Evolutionary conservation across 140 eudicot genomes (phyloP).

Genomic region (Oenanthe javanica): DNA sequence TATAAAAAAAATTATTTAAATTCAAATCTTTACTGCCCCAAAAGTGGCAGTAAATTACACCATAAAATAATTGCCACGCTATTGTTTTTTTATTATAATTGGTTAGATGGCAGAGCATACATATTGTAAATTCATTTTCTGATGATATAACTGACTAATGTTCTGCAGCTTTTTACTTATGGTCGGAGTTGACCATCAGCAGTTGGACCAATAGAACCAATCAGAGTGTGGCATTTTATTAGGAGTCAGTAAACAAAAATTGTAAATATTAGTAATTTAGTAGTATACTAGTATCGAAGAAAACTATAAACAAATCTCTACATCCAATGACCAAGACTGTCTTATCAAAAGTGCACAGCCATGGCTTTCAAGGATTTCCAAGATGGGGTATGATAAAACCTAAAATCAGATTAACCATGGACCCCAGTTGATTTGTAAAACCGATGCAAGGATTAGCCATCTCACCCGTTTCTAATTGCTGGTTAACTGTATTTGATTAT

Average conservation of each 20-base stretch:
- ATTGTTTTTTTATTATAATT: no score
- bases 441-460: neutral
- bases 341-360: neutral
- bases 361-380: no score
- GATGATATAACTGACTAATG: neutral
- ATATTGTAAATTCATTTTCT: neutral
- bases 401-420: neutral
- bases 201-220: no score
- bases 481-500: neutral
- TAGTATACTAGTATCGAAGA: neutral
- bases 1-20: no score
- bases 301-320: neutral
- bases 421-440: neutral
- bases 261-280: no score
- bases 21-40: no score
- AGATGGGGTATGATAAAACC: no score
- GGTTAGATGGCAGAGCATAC: neutral
- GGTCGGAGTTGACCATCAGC: constrained; percentile 2
- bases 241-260: no score
- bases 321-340: neutral
- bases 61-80: no score
- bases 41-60: no score
- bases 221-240: neutral
- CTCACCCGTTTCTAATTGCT: neutral
- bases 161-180: neutral